These are phyloP conservation scores for Leishmania tarentolae DNA, from an alignment of 208 protist genomes.

Conservation along the genomic window DNA sequence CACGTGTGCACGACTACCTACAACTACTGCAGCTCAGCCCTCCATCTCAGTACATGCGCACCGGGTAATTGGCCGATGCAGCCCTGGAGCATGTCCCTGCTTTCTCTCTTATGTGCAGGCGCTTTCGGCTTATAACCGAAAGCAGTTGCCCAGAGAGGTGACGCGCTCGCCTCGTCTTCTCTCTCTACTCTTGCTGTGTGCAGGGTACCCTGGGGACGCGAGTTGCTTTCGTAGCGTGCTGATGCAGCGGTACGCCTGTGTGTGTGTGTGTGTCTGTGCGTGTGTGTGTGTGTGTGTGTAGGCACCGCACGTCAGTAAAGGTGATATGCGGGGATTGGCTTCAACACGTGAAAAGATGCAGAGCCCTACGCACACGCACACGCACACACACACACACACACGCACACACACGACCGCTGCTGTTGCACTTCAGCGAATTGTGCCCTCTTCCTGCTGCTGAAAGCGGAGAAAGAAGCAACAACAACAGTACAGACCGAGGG, in stretches of 20 bases:
- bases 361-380: no score
- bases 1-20: neutral
- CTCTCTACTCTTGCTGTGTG: neutral
- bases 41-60: neutral
- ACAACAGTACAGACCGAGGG: neutral
- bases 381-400: neutral
- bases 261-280: no score
- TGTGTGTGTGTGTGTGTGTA: no score
- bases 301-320: no score
- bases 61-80: neutral
- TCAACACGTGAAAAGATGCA: no score
- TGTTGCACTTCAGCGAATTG: neutral
- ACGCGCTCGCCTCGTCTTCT: neutral
- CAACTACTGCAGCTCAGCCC: neutral
- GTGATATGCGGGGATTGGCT: no score
- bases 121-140: neutral
- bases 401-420: neutral
- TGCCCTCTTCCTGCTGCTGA: neutral
- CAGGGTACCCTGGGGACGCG: neutral
- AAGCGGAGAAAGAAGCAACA: neutral
- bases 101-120: neutral
- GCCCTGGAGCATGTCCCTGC: neutral
- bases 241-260: neutral
- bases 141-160: neutral
- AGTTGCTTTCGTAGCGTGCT: neutral